Evolutionary conservation across 306 rosid genomes (phyloP).

Genomic region (Gastrolobium villosum): DNA sequence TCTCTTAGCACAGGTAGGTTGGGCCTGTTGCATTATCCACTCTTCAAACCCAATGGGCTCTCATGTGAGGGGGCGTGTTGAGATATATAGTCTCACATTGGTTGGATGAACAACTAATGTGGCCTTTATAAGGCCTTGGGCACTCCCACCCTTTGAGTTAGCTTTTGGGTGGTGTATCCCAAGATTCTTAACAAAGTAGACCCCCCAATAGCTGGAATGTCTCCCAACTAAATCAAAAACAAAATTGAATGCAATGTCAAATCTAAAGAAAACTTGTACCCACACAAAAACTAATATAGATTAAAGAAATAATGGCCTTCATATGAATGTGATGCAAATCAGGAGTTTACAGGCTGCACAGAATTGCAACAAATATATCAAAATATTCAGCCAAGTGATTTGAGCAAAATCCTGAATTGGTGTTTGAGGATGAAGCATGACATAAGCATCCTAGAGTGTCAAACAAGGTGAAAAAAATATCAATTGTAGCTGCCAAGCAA

Average conservation of each 20-base stretch:
- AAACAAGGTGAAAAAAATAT: slow-evolving; percentile 5
- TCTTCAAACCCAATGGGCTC: too few relatives aligned
- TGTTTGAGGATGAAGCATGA: neutral
- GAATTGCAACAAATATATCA: slow-evolving; percentile 15
- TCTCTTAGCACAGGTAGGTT: too few relatives aligned
- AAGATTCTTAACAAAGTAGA: too few relatives aligned
- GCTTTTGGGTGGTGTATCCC: too few relatives aligned
- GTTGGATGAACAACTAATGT: too few relatives aligned
- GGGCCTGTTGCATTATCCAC: too few relatives aligned
- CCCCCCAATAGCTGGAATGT: slow-evolving; percentile 96
- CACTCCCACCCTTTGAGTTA: too few relatives aligned
- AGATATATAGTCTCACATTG: too few relatives aligned
- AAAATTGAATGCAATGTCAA: slow-evolving; percentile 42
- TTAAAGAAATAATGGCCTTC: slow-evolving; percentile 23
- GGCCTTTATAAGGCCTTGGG: too few relatives aligned
- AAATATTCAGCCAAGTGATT: slow-evolving; percentile 12
- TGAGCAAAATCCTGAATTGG: slow-evolving; percentile 25
- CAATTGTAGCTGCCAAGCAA: neutral
- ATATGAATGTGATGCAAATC: slow-evolving; percentile 29
- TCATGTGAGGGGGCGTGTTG: too few relatives aligned
- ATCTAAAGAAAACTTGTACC: slow-evolving; percentile 26
- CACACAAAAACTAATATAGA: slow-evolving; percentile 16
- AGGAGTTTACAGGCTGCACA: slow-evolving; percentile 14
- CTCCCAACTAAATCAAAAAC: slow-evolving; percentile 84
- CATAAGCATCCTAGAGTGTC: slow-evolving; percentile 5